Percentiles rank a stretch among this genome's conserved stretches.
Conservation (phyloP, 2,329 filamentous ascomycete species). For the Didymella exigua region DNA sequence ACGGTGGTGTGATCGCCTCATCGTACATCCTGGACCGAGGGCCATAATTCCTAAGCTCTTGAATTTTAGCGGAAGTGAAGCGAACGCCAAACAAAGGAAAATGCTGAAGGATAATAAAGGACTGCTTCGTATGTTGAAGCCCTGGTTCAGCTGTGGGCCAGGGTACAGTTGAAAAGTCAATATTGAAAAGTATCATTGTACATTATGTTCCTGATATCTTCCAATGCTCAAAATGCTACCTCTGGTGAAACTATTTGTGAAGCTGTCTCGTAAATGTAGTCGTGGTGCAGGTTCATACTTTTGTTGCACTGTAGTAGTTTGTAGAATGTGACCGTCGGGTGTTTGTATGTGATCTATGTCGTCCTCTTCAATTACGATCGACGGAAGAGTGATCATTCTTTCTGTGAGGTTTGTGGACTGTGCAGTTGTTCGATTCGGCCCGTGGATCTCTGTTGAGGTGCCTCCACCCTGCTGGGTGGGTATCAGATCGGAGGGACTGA, state of each 20-base stretch:
- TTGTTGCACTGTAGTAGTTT: slow-evolving; percentile 28
- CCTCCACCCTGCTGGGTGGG: slow-evolving; percentile 16
- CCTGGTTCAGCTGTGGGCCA: not conserved
- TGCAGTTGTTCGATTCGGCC: slow-evolving; percentile 3
- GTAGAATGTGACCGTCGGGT: slow-evolving; percentile 21
- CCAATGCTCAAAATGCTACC: slow-evolving; percentile 26
- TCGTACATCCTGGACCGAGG: not conserved
- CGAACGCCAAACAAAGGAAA: not conserved
- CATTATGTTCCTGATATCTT: slow-evolving; percentile 7
- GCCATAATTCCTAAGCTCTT: not conserved
- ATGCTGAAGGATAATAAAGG: not conserved
- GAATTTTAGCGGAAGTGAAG: not conserved
- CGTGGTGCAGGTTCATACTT: slow-evolving; percentile 24
- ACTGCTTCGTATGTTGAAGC: not conserved
- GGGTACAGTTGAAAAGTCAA: not conserved
- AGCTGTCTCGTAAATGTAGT: slow-evolving; percentile 28
- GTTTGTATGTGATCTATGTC: not conserved
- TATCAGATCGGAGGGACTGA: slow-evolving; percentile 26
- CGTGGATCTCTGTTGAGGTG: slow-evolving; percentile 21
- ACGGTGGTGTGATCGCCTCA: slow-evolving; percentile 2
- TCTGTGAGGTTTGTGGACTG: not conserved
- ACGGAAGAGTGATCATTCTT: slow-evolving; percentile 7
- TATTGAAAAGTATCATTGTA: not conserved
- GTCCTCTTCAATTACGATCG: slow-evolving; percentile 8
- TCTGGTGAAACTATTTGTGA: slow-evolving; percentile 28